phyloP scores from a whole-genome alignment of 2,329 filamentous ascomycete genomes.

The Talaromyces sp. region DNA sequence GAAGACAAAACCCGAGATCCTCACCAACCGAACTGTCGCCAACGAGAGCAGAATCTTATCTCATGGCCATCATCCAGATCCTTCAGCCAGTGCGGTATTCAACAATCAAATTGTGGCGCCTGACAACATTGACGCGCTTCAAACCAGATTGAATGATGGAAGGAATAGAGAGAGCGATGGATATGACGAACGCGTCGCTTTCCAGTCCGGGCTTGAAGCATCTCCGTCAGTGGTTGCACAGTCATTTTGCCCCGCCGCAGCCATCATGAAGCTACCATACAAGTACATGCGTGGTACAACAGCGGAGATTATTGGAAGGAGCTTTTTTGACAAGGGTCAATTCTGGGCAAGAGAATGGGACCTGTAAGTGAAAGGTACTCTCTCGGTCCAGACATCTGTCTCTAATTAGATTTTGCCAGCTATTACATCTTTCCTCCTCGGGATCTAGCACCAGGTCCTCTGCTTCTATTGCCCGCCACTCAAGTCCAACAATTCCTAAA shows the following conservation, averaged over 20 bases:
- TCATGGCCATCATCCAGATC: not conserved
- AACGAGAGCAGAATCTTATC: not conserved
- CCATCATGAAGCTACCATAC: conserved; percentile 43
- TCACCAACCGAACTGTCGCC: not conserved
- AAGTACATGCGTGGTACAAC: conserved; percentile 35
- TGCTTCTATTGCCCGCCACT: conserved; percentile 63
- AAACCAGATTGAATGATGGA: not conserved
- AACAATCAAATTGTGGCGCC: not conserved
- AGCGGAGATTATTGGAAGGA: conserved; percentile 32
- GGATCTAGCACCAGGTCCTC: conserved; percentile 48
- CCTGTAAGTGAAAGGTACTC: conserved; percentile 57
- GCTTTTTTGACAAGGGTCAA: conserved; percentile 41
- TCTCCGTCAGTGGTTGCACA: conserved; percentile 16
- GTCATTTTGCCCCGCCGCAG: conserved; percentile 39
- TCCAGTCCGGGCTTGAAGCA: conserved; percentile 11
- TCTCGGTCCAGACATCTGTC: not conserved
- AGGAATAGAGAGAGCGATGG: not conserved
- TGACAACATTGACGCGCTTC: not conserved
- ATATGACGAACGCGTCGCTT: not conserved
- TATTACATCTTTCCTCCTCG: conserved; percentile 63
- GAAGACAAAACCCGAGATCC: not conserved
- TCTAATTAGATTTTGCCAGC: conserved; percentile 38
- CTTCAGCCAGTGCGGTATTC: not conserved
- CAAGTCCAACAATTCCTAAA: conserved; percentile 65
- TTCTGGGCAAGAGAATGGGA: conserved; percentile 65